A percentile compares a stretch with the other conserved stretches of the same genome.
Conservation (phyloP, 1,139 yeast genomes). For the Pichia sp. region DNA sequence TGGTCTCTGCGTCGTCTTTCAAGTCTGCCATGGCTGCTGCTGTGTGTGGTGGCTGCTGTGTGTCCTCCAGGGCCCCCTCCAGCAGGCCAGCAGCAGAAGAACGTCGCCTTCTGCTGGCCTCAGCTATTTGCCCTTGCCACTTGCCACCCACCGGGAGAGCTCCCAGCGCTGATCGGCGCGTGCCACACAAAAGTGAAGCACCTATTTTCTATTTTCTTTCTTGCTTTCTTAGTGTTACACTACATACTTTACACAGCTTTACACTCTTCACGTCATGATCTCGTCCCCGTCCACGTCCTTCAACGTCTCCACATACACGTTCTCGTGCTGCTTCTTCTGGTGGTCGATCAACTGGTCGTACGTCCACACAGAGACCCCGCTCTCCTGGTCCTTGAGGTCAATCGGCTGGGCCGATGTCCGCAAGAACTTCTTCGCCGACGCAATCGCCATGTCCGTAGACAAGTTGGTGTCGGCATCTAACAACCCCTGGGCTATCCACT, state of each 20-base stretch:
- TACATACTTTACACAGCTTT: no score
- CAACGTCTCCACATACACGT: constrained; percentile 6
- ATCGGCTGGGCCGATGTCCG: constrained; percentile 95
- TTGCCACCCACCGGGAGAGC: constrained; percentile 2
- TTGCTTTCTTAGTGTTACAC: no score
- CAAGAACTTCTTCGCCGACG: constrained; percentile 88
- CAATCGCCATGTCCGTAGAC: constrained; percentile 97
- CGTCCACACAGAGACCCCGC: constrained; percentile 92
- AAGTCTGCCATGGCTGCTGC: neutral
- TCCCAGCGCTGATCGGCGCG: neutral
- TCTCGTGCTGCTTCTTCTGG: constrained; percentile 50
- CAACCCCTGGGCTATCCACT: constrained; percentile 95
- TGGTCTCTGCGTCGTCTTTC: constrained; percentile 1
- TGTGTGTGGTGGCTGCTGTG: no score
- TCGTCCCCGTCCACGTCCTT: constrained; percentile 12
- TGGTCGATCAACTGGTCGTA: constrained; percentile 60
- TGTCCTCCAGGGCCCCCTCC: no score
- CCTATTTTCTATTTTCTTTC: no score
- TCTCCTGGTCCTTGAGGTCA: constrained; percentile 83
- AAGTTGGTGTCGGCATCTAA: constrained; percentile 88
- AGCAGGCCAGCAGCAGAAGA: no score
- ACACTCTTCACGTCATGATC: constrained; percentile 6
- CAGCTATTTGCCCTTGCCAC: neutral
- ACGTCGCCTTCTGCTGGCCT: no score
- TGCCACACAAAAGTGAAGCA: no score